These are phyloP conservation scores for Cajanus cajan DNA, from an alignment of 306 rosid genomes.

Conservation along the genomic window DNA sequence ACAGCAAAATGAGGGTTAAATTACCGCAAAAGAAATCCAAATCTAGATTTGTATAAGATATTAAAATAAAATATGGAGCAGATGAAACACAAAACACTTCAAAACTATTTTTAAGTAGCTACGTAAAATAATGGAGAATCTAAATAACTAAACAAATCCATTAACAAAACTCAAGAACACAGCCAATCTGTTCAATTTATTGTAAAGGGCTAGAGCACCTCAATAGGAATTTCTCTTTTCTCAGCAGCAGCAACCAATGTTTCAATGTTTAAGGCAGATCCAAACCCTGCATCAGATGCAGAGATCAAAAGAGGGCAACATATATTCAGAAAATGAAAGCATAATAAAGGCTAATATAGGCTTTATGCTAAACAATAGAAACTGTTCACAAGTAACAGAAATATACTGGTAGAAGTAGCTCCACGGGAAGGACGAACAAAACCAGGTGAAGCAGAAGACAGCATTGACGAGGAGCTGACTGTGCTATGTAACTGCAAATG, in stretches of 20 bases:
- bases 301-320: constrained; percentile 1
- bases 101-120: background rate
- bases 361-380: background rate
- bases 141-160: background rate
- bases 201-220: constrained; percentile 52
- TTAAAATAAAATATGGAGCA: background rate
- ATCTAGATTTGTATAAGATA: background rate
- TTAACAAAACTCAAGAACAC: constrained; percentile 21
- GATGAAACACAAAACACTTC: background rate
- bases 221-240: constrained; percentile 90
- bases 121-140: background rate
- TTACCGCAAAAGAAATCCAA: background rate
- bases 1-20: constrained; percentile 31
- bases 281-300: constrained; percentile 67
- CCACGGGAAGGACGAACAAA: constrained; percentile 74
- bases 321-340: constrained; percentile 22
- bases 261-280: constrained; percentile 95
- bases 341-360: background rate
- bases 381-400: constrained; percentile 17
- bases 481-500: constrained; percentile 59
- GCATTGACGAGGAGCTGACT: constrained; percentile 47
- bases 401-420: constrained; percentile 71
- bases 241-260: constrained; percentile 97
- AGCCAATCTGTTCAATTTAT: constrained; percentile 1
- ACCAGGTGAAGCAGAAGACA: constrained; percentile 71